Percentiles rank a stretch among this genome's conserved stretches.
Conservation (phyloP, 164 flowering plant species). For the Chloranthus sessilifolius region DNA sequence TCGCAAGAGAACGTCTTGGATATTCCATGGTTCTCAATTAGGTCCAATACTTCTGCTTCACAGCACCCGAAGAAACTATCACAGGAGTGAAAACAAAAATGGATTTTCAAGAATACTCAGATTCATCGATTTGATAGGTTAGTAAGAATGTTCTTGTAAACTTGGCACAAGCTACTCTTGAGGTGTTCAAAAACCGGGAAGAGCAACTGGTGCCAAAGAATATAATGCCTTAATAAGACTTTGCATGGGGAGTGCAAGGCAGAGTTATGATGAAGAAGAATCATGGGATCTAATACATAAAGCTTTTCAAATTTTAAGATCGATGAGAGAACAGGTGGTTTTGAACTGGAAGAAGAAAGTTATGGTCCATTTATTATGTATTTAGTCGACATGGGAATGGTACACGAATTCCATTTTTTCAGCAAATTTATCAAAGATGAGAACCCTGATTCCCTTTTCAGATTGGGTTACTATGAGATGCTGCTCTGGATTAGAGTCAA, state of each 20-base stretch:
- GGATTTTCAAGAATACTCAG: conserved; percentile 45
- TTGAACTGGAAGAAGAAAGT: conserved; percentile 49
- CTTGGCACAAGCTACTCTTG: conserved; percentile 39
- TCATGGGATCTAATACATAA: conserved; percentile 33
- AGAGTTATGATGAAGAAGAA: conserved; percentile 39
- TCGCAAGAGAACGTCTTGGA: conserved; percentile 22
- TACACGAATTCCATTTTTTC: conserved; percentile 55
- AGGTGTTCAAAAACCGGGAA: conserved; percentile 56
- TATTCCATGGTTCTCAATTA: conserved; percentile 39
- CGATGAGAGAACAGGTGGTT: conserved; percentile 72
- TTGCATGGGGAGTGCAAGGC: conserved; percentile 55
- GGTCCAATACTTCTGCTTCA: conserved; percentile 9
- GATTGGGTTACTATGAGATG: conserved; percentile 92
- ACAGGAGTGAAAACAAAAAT: conserved; percentile 59
- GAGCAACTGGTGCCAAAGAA: conserved; percentile 60
- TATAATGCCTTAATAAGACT: conserved; percentile 49
- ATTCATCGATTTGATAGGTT: conserved; percentile 29
- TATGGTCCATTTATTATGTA: conserved; percentile 64
- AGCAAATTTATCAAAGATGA: conserved; percentile 34
- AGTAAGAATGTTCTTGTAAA: conserved; percentile 39
- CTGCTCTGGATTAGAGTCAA: conserved; percentile 44
- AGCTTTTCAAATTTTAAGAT: conserved; percentile 39
- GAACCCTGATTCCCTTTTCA: conserved; percentile 31
- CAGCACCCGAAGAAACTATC: conserved; percentile 42
- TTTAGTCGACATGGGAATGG: conserved; percentile 62